These are phyloP conservation scores for Exophiala sideris DNA, from an alignment of 2,329 filamentous ascomycete genomes.

Conservation along the genomic window DNA sequence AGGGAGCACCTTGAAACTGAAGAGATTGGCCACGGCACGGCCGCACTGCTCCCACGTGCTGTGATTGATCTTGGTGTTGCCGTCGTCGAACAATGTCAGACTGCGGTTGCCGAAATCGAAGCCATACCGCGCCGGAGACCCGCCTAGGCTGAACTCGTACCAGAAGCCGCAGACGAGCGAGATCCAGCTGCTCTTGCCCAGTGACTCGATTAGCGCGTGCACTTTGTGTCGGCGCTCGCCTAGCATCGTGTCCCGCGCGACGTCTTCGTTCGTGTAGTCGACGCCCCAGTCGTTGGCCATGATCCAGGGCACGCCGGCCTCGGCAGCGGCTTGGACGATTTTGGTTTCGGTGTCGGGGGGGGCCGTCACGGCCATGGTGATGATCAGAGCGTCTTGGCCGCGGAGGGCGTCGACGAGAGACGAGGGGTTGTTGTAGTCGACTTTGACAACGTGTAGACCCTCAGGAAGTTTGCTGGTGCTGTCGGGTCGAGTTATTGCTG, in stretches of 20 bases:
- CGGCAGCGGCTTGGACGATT: slow-evolving; percentile 54
- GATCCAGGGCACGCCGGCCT: slow-evolving; percentile 54
- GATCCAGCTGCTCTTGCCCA: slow-evolving; percentile 45
- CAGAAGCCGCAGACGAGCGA: slow-evolving; percentile 48
- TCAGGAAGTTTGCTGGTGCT: slow-evolving; percentile 45
- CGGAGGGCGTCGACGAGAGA: slow-evolving; percentile 50
- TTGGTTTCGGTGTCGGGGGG: slow-evolving; percentile 47
- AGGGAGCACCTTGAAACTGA: slow-evolving; percentile 46
- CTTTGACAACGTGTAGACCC: slow-evolving; percentile 36
- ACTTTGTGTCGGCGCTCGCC: slow-evolving; percentile 27
- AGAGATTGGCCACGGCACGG: slow-evolving; percentile 51
- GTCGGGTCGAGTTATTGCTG: slow-evolving; percentile 49
- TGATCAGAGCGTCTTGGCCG: slow-evolving; percentile 57
- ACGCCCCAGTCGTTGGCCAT: slow-evolving; percentile 50
- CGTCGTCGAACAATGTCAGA: slow-evolving; percentile 55
- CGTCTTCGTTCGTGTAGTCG: slow-evolving; percentile 33
- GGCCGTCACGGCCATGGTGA: slow-evolving; percentile 50
- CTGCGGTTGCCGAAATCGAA: slow-evolving; percentile 48
- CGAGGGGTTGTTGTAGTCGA: slow-evolving; percentile 46
- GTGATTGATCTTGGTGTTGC: slow-evolving; percentile 54
- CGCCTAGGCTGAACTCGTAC: slow-evolving; percentile 52
- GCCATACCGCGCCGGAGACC: slow-evolving; percentile 40
- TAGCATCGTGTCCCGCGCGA: slow-evolving; percentile 39
- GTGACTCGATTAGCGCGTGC: slow-evolving; percentile 39
- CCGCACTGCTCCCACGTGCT: slow-evolving; percentile 59